Percentiles rank a stretch among this genome's conserved stretches.
These are phyloP conservation scores for Fomitopsis serialis DNA, from an alignment of 768 basidiomycete species.

Conservation along the genomic window DNA sequence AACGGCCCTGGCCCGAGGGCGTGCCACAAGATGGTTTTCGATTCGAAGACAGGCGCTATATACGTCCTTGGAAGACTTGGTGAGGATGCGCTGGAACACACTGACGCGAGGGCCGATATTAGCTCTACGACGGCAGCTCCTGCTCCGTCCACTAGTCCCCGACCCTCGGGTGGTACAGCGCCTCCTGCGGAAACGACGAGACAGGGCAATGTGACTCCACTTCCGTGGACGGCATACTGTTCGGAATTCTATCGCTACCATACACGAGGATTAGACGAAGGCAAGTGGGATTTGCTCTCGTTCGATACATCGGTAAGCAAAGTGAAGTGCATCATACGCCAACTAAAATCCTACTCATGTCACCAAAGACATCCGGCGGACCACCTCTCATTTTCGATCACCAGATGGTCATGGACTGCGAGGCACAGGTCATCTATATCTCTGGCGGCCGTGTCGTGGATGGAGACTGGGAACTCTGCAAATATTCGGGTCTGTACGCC, in stretches of 20 bases:
- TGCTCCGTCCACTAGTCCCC: background rate
- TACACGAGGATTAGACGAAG: slow-evolving; percentile 52
- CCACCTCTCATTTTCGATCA: slow-evolving; percentile 77
- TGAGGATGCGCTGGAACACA: slow-evolving; percentile 37
- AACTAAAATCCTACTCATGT: background rate
- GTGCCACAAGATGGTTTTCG: slow-evolving; percentile 82
- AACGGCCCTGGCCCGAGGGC: slow-evolving; percentile 68
- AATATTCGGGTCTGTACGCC: slow-evolving; percentile 70
- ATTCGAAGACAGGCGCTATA: slow-evolving; percentile 61
- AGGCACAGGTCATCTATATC: slow-evolving; percentile 66
- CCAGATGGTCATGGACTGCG: slow-evolving; percentile 74
- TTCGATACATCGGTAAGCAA: slow-evolving; percentile 60
- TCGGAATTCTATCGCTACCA: slow-evolving; percentile 79
- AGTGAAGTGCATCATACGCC: background rate
- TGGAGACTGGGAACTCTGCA: slow-evolving; percentile 51
- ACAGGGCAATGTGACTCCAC: background rate
- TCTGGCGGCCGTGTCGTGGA: slow-evolving; percentile 74
- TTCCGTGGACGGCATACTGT: slow-evolving; percentile 28
- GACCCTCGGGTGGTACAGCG: background rate
- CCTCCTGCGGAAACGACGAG: background rate
- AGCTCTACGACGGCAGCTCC: background rate
- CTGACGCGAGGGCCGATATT: background rate
- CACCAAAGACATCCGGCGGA: slow-evolving; percentile 34
- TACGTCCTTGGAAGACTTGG: slow-evolving; percentile 69
- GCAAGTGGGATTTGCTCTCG: slow-evolving; percentile 69